These are phyloP conservation scores for Trifolium pratense DNA, from an alignment of 306 rosid species.

Conservation along the genomic window DNA sequence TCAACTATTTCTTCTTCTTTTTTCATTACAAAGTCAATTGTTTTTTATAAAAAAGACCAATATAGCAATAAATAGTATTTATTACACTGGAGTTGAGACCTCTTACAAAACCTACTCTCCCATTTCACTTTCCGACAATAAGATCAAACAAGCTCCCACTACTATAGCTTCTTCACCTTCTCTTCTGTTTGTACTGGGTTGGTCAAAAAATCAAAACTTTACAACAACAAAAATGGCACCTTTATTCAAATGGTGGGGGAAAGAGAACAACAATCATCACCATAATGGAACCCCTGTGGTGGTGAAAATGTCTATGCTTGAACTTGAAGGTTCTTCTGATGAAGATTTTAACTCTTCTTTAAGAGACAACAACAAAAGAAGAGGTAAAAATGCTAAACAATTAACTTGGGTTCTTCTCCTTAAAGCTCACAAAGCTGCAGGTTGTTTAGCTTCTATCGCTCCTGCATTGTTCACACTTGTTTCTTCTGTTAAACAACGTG, in stretches of 20 bases:
- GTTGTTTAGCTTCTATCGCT: constrained; percentile 73
- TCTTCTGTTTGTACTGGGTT: neutral
- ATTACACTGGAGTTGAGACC: too few species aligned
- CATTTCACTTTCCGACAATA: too few species aligned
- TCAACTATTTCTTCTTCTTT: too few species aligned
- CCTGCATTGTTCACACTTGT: constrained; percentile 63
- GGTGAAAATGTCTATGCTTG: constrained; percentile 91
- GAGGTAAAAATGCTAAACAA: constrained; percentile 83
- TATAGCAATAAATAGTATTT: too few species aligned
- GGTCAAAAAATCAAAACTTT: neutral
- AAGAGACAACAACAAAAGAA: constrained; percentile 47
- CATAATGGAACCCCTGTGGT: constrained; percentile 79
- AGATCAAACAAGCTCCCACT: neutral
- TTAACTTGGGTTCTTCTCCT: constrained; percentile 96
- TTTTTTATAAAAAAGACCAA: too few species aligned
- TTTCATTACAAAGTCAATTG: too few species aligned
- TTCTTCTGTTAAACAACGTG: constrained; percentile 68
- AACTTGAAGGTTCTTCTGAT: constrained; percentile 75
- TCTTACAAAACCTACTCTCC: too few species aligned
- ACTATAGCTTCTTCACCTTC: neutral
- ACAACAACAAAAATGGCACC: constrained; percentile 49
- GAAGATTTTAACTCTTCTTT: constrained; percentile 58
- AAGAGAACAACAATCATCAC: constrained; percentile 42
- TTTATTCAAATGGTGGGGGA: constrained; percentile 68
- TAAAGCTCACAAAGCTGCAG: constrained; percentile 90